Percentiles rank a stretch among this genome's conserved stretches.
These are phyloP conservation scores for Fusarium sacchari DNA, from an alignment of 2,329 filamentous ascomycete genomes.

Conservation along the genomic window DNA sequence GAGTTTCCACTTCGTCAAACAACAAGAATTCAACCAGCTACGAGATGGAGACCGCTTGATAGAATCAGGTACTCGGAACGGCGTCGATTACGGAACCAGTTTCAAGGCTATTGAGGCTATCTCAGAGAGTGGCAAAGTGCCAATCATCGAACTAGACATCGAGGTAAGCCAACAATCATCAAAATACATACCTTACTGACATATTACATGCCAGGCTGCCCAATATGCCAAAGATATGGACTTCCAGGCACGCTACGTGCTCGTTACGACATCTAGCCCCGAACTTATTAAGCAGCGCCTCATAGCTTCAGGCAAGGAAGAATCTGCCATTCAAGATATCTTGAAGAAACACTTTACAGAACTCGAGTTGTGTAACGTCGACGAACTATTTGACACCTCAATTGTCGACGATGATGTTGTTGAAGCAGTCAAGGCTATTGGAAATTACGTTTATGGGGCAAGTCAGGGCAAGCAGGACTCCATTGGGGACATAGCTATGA, in stretches of 20 bases:
- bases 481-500: constrained; percentile 36
- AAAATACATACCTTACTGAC: neutral
- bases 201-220: constrained; percentile 55
- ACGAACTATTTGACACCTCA: constrained; percentile 43
- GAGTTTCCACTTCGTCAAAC: constrained; percentile 66
- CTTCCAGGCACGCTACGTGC: constrained; percentile 65
- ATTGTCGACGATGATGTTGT: constrained; percentile 44
- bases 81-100: constrained; percentile 66
- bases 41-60: constrained; percentile 69
- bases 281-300: constrained; percentile 45
- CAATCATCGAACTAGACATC: constrained; percentile 63
- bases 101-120: constrained; percentile 63
- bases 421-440: constrained; percentile 37
- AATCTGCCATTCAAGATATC: constrained; percentile 35
- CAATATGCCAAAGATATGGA: constrained; percentile 67
- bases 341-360: constrained; percentile 37
- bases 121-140: constrained; percentile 66
- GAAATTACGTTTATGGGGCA: constrained; percentile 44
- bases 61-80: constrained; percentile 63
- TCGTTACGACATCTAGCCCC: constrained; percentile 57
- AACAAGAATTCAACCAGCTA: constrained; percentile 65
- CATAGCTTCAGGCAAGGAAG: constrained; percentile 40
- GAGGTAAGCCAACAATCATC: constrained; percentile 55
- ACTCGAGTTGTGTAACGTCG: constrained; percentile 41
- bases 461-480: constrained; percentile 13